These are phyloP conservation scores for Naganishia cerealis DNA, from an alignment of 1,284 basidiomycete genomes.

Conservation along the genomic window DNA sequence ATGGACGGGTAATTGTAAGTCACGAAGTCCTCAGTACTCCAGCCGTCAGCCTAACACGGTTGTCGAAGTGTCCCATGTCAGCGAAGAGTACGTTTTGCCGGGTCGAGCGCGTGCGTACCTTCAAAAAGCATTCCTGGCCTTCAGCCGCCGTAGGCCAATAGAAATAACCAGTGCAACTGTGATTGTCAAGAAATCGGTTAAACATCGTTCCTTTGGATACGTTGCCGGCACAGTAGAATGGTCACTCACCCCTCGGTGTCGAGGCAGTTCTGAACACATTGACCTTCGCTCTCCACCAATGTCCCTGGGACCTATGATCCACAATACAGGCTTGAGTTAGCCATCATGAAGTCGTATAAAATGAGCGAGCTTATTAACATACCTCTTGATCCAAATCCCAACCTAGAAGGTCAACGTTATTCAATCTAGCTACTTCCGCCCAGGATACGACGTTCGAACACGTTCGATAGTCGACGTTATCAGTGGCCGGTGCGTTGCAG, in stretches of 20 bases:
- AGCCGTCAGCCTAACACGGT: not conserved
- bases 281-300: too few relatives aligned
- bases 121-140: not conserved
- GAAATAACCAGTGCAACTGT: slow-evolving; percentile 2
- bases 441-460: not conserved
- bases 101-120: not conserved
- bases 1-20: not conserved
- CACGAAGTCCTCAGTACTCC: not conserved
- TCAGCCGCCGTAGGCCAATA: not conserved
- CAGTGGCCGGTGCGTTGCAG: slow-evolving; percentile 4
- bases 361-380: not conserved
- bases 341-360: too few relatives aligned
- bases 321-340: too few relatives aligned
- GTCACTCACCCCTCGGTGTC: too few relatives aligned
- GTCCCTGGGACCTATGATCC: too few relatives aligned
- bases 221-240: too few relatives aligned
- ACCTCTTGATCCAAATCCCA: not conserved
- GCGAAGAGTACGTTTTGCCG: too few relatives aligned
- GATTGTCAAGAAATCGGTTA: too few relatives aligned
- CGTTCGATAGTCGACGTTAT: not conserved
- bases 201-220: too few relatives aligned
- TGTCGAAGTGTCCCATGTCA: too few relatives aligned
- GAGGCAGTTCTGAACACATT: too few relatives aligned
- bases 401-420: not conserved
- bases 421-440: not conserved